Conservation (phyloP, 768 basidiomycete genomes). For the Agrocybe pediades region DNA sequence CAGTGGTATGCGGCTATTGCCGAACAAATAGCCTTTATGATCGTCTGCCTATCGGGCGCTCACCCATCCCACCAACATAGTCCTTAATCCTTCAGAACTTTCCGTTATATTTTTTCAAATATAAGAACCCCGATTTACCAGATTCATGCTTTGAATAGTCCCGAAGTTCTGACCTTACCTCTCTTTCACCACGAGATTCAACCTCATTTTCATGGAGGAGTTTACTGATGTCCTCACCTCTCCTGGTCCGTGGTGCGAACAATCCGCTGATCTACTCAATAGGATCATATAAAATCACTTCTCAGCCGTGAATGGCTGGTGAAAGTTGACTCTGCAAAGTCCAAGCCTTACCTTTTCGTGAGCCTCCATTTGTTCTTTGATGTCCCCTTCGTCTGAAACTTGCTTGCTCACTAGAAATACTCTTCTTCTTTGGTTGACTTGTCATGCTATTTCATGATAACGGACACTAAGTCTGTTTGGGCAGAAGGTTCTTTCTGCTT, state of each 20-base stretch:
- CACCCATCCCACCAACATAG: no score
- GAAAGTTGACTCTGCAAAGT: slow-evolving; percentile 58
- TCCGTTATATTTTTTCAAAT: no score
- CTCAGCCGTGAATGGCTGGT: slow-evolving; percentile 75
- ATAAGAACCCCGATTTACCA: no score
- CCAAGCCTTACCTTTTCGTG: slow-evolving; percentile 75
- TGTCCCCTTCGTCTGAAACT: slow-evolving; percentile 5
- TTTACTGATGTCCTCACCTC: slow-evolving; percentile 23
- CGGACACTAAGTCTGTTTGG: slow-evolving; percentile 78
- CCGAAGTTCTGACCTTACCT: no score
- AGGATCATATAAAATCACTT: slow-evolving; percentile 61
- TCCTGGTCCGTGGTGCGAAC: not conserved
- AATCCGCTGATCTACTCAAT: slow-evolving; percentile 1
- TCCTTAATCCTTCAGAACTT: no score
- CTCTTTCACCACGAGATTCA: not conserved
- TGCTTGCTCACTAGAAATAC: slow-evolving; percentile 56
- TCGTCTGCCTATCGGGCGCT: no score
- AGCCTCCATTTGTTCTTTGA: slow-evolving; percentile 28
- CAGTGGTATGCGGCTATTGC: no score
- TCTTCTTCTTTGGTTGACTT: slow-evolving; percentile 54
- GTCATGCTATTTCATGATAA: slow-evolving; percentile 62
- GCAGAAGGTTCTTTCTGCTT: slow-evolving; percentile 56
- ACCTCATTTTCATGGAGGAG: slow-evolving; percentile 15
- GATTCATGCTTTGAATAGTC: no score
- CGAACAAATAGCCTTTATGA: no score